Evolutionary conservation across 371 early-diverging fungal genomes (phyloP).

Genomic region (Amoeboaphelidium occidentale): DNA sequence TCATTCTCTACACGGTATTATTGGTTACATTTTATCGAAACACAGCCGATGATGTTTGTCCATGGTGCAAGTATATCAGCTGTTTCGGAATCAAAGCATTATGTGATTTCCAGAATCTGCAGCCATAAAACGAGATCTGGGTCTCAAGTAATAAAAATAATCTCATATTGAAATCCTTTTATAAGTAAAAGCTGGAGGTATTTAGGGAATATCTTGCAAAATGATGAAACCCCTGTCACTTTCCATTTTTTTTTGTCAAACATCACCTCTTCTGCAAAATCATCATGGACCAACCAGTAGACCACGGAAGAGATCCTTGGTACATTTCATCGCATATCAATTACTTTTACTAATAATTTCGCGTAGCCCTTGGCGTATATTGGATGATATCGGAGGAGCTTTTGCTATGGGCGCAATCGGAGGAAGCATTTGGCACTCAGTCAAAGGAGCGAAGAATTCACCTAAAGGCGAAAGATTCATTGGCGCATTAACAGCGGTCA

Average conservation of each 20-base stretch:
- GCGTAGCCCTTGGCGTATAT: conserved; percentile 72
- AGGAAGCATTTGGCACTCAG: conserved; percentile 81
- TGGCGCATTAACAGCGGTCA: conserved; percentile 65
- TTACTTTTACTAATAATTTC: background rate
- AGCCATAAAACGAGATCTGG: too few species aligned
- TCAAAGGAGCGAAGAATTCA: conserved; percentile 89
- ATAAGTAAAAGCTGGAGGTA: too few species aligned
- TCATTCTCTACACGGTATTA: conserved; percentile 9
- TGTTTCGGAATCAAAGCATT: too few species aligned
- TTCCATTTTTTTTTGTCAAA: too few species aligned
- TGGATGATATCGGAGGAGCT: conserved; percentile 85
- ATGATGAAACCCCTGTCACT: too few species aligned
- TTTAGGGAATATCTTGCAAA: too few species aligned
- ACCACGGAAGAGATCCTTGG: conserved; percentile 1
- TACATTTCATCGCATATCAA: background rate
- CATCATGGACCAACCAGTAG: background rate
- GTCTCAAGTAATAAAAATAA: too few species aligned
- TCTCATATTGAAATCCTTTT: too few species aligned
- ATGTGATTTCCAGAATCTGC: too few species aligned
- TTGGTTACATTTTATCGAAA: conserved; percentile 11
- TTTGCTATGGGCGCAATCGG: conserved; percentile 93
- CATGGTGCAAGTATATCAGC: conserved; percentile 22
- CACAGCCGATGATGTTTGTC: conserved; percentile 6
- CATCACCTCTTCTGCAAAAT: background rate
- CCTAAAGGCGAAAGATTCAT: conserved; percentile 75